Percentiles rank a stretch among this genome's conserved stretches.
Conservation (phyloP, 164 flowering plant species). For the Tinospora cordifolia region DNA sequence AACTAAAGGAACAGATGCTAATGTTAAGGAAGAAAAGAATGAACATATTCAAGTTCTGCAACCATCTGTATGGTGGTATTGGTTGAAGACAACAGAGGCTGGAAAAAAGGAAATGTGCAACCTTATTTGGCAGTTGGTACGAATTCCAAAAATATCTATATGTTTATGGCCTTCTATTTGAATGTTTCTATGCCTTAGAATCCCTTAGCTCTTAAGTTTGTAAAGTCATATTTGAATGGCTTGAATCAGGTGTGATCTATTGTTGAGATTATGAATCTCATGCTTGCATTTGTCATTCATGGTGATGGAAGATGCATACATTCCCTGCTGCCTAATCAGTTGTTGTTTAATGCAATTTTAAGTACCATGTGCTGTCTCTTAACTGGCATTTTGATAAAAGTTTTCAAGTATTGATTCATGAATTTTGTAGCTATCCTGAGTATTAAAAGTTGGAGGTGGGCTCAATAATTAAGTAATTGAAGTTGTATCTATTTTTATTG, state of each 20-base stretch:
- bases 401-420: neutral
- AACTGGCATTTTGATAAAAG: neutral
- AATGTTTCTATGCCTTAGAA: neutral
- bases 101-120: slow-evolving; percentile 84
- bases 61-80: slow-evolving; percentile 95
- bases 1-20: slow-evolving; percentile 36
- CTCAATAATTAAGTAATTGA: neutral
- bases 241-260: too few species aligned
- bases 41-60: slow-evolving; percentile 53
- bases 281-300: neutral
- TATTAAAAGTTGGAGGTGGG: neutral
- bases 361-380: neutral
- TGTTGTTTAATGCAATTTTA: neutral
- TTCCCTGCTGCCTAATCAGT: too few species aligned
- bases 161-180: neutral
- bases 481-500: neutral
- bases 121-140: slow-evolving; percentile 89
- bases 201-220: neutral
- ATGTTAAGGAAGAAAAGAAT: slow-evolving; percentile 25
- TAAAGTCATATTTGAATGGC: slow-evolving; percentile 1
- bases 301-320: neutral
- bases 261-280: neutral
- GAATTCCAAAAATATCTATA: slow-evolving; percentile 5
- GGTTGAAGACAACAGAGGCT: slow-evolving; percentile 86
- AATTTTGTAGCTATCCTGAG: neutral